Conservation (phyloP, 345 rosid species). For the Theobroma cacao region DNA sequence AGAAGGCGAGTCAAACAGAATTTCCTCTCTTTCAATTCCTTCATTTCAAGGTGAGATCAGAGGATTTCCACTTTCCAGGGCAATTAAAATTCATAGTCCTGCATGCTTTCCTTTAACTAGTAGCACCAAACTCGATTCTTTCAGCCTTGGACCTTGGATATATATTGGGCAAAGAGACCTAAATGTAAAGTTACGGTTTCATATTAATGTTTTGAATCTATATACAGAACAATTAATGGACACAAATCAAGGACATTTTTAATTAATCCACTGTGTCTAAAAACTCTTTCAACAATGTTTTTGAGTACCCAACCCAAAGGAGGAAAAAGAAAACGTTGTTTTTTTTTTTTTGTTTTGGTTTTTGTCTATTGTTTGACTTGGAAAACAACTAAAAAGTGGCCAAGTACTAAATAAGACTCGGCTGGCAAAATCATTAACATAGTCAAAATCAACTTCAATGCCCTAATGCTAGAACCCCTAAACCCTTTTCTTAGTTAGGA, state of each 20-base stretch:
- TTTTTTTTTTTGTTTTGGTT: too few relatives aligned
- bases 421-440: neutral
- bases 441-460: neutral
- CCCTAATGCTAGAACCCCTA: neutral
- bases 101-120: neutral
- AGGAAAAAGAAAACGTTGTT: too few relatives aligned
- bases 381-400: neutral
- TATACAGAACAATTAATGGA: neutral
- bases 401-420: neutral
- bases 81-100: neutral
- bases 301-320: too few relatives aligned
- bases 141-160: neutral
- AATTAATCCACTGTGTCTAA: too few relatives aligned
- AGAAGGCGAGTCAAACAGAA: too few relatives aligned
- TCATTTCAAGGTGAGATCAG: neutral
- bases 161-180: too few relatives aligned
- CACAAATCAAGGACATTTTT: too few relatives aligned
- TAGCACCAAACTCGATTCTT: neutral
- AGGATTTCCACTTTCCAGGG: neutral
- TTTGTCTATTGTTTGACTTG: neutral
- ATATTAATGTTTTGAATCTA: neutral
- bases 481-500: neutral
- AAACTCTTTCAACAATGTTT: too few relatives aligned
- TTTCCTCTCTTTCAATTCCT: neutral
- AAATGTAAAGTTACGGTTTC: too few relatives aligned